These are phyloP conservation scores for Xerocomus nothofagi DNA, from an alignment of 1,284 basidiomycete genomes.

Conservation along the genomic window DNA sequence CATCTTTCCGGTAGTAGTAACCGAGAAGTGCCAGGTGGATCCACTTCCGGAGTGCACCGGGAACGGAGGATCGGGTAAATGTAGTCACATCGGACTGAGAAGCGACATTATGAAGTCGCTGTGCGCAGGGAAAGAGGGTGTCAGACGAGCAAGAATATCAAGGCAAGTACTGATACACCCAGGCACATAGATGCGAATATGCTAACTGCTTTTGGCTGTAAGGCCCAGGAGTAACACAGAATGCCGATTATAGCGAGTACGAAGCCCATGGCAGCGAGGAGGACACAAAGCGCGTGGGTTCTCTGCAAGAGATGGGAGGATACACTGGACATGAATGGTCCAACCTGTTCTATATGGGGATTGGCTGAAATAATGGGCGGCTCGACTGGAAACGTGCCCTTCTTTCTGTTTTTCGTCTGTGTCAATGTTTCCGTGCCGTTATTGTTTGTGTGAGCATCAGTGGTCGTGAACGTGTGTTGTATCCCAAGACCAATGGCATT, in stretches of 20 bases:
- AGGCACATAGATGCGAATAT: constrained; percentile 45
- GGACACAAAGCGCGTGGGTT: constrained; percentile 50
- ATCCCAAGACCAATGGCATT: background rate
- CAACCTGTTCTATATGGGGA: constrained; percentile 48
- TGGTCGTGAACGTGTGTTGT: background rate
- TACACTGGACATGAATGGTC: constrained; percentile 31
- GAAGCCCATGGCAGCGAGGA: constrained; percentile 52
- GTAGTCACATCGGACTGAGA: background rate
- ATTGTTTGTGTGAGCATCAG: background rate
- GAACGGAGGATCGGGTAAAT: background rate
- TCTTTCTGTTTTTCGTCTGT: background rate
- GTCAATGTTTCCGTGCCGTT: no score
- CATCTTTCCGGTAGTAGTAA: no score
- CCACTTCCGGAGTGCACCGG: no score
- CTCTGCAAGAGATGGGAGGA: constrained; percentile 50
- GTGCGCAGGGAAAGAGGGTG: no score
- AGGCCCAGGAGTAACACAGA: constrained; percentile 51
- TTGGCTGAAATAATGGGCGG: constrained; percentile 40
- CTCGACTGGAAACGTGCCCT: constrained; percentile 7
- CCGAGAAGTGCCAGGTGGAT: no score
- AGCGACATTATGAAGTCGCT: no score
- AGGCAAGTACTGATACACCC: constrained; percentile 25
- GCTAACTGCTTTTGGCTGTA: constrained; percentile 43
- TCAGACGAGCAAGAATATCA: constrained; percentile 15
- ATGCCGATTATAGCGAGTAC: constrained; percentile 50